Conservation (phyloP, 257 asterid genomes). For the Fraxinus anomala region DNA sequence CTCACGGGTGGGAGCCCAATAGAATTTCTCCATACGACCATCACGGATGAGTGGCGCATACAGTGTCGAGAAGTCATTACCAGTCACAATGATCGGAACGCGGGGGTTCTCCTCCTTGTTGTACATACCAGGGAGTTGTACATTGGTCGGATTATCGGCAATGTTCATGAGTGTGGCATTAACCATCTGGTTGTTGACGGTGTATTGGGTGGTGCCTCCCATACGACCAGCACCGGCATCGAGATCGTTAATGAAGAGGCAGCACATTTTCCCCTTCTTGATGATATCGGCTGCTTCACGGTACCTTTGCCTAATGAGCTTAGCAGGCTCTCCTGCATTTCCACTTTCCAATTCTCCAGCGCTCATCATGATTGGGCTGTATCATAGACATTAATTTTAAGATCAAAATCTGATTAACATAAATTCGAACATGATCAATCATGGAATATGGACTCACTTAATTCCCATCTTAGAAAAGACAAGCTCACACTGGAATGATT, state of each 20-base stretch:
- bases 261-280: conserved; percentile 81
- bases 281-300: conserved; percentile 83
- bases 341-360: conserved; percentile 81
- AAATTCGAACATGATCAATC: background rate
- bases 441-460: conserved; percentile 52
- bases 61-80: conserved; percentile 81
- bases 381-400: background rate
- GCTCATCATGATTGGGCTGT: conserved; percentile 92
- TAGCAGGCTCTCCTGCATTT: conserved; percentile 77
- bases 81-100: conserved; percentile 78
- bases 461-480: conserved; percentile 83
- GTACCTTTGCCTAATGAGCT: conserved; percentile 66
- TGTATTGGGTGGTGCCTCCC: conserved; percentile 91
- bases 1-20: conserved; percentile 92
- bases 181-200: conserved; percentile 93
- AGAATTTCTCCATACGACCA: conserved; percentile 96
- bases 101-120: conserved; percentile 89
- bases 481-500: conserved; percentile 92
- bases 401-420: background rate
- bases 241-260: conserved; percentile 83
- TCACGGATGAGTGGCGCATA: conserved; percentile 92
- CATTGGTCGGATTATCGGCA: conserved; percentile 87
- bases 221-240: conserved; percentile 91
- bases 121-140: conserved; percentile 95
- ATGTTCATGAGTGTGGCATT: conserved; percentile 94